phyloP scores from a whole-genome alignment of 2,329 filamentous ascomycete species.

The Teratosphaeria nubilosa region DNA sequence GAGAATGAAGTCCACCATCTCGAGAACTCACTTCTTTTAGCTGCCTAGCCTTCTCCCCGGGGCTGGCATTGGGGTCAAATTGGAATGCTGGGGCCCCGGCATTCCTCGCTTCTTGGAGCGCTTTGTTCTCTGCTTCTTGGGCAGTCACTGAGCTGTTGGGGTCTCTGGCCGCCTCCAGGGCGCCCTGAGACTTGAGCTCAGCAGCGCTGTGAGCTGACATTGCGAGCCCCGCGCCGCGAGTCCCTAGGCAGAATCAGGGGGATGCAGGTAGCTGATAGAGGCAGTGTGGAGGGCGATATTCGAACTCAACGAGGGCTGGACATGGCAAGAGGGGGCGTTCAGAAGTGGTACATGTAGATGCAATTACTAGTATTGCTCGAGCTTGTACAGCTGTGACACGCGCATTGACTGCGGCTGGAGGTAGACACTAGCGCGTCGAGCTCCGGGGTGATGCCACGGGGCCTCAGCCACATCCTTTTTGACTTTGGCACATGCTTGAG shows the following conservation, averaged over 20 bases:
- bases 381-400: background rate
- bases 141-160: slow-evolving; percentile 57
- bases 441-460: background rate
- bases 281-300: background rate
- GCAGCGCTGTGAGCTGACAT: slow-evolving; percentile 20
- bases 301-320: background rate
- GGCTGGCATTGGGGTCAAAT: slow-evolving; percentile 76
- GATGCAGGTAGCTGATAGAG: background rate
- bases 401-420: background rate
- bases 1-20: too few species aligned
- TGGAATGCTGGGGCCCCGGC: slow-evolving; percentile 71
- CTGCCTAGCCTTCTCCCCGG: slow-evolving; percentile 75
- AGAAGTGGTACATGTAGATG: background rate
- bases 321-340: background rate
- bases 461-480: background rate
- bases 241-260: background rate
- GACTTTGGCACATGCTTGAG: background rate
- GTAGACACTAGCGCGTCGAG: background rate
- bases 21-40: slow-evolving; percentile 53
- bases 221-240: slow-evolving; percentile 10
- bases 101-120: slow-evolving; percentile 68
- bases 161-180: slow-evolving; percentile 65
- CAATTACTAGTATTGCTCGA: too few species aligned
- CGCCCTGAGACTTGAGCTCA: slow-evolving; percentile 75
- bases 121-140: slow-evolving; percentile 59